Conservation (phyloP, 257 asterid species). For the Solanum medicagineum region DNA sequence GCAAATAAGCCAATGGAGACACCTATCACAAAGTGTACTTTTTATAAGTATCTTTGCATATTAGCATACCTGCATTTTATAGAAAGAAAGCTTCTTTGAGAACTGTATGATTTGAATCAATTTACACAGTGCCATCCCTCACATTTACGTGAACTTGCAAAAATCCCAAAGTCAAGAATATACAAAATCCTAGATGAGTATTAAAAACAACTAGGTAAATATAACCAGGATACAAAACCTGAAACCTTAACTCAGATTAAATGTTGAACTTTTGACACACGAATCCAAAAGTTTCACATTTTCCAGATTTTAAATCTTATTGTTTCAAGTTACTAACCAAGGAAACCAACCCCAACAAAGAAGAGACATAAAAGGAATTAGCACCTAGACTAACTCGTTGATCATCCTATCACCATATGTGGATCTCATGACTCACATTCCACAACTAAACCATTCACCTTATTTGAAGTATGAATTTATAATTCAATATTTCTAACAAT, state of each 20-base stretch:
- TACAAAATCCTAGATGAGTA: not conserved
- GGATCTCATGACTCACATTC: not conserved
- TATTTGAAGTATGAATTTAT: not conserved
- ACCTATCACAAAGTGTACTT: not conserved
- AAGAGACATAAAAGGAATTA: not conserved
- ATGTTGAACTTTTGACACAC: not conserved
- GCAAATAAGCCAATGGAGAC: not conserved
- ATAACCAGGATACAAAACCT: not conserved
- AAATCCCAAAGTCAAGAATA: not conserved
- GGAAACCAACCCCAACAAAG: not conserved
- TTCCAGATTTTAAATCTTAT: not conserved
- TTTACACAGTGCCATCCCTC: not conserved
- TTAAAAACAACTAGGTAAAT: not conserved
- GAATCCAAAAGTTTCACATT: not conserved
- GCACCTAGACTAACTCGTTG: not conserved
- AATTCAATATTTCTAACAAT: not conserved
- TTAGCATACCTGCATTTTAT: not conserved
- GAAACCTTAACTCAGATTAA: not conserved
- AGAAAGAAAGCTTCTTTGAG: not conserved
- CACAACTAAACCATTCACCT: not conserved
- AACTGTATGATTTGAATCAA: not conserved
- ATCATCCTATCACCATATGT: not conserved
- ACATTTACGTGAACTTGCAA: not conserved
- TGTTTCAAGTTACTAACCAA: not conserved
- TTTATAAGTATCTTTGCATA: not conserved